A percentile compares a stretch with the other conserved stretches of the same genome.
Evolutionary conservation across 208 protist species (phyloP).

Genomic region (Acanthamoeba lenticulata): DNA sequence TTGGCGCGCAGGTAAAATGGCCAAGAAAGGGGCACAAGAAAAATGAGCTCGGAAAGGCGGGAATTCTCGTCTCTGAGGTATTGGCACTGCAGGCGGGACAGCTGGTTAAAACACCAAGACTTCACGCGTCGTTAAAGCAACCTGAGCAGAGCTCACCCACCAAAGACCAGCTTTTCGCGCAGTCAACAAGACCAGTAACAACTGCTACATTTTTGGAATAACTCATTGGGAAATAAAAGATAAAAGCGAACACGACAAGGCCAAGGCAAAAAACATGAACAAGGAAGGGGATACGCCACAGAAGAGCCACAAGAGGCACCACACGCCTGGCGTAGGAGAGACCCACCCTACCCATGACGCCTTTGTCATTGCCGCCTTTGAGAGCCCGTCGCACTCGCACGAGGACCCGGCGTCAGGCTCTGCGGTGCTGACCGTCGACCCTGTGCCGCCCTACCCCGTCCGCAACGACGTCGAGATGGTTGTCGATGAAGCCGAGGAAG

Average conservation of each 20-base stretch:
- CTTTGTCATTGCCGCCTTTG: not conserved
- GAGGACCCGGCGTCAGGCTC: not conserved
- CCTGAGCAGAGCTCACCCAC: no score
- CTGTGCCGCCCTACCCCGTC: not conserved
- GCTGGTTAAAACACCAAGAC: no score
- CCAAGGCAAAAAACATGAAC: not conserved
- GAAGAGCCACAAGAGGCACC: not conserved
- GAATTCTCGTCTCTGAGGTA: no score
- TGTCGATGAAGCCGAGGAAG: not conserved
- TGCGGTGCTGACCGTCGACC: not conserved
- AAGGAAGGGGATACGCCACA: not conserved
- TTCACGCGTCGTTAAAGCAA: no score
- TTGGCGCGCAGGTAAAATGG: no score
- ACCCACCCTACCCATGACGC: not conserved
- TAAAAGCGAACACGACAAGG: not conserved
- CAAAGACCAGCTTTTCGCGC: no score
- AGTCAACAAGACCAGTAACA: no score
- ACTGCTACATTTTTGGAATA: not conserved
- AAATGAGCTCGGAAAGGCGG: no score
- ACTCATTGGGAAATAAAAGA: not conserved
- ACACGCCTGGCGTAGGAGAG: not conserved
- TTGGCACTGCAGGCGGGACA: no score
- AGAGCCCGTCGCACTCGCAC: conserved; percentile 6
- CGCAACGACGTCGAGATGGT: conserved; percentile 5
- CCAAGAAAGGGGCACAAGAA: no score